Base-by-base conservation (phyloP, 257 asterid genomes). In the Przewalskia tangutica region DNA sequence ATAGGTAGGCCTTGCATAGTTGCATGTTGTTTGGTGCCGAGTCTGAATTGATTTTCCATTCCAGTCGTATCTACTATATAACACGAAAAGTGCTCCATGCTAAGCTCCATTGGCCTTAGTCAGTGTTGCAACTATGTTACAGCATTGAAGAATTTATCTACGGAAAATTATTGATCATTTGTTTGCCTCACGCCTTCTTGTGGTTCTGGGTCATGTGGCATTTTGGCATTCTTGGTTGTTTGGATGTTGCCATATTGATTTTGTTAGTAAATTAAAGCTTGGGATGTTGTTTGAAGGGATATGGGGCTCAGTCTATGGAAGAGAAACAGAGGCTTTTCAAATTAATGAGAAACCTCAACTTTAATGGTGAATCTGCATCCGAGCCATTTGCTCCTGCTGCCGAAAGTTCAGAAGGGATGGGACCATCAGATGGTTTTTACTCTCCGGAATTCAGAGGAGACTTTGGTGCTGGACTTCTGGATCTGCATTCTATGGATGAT, bases 391-490 rank as follows among this genome's bases (percentile, higher is more conserved):
- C 92, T 58, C 97, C 92, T 85, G 89, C 92, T 84, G 91, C 91
- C 63, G 97, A 95, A 87, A 89, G 90, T 86, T 85, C 93, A 9
- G 94, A 92, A 79, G 91, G 91, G 78, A 88, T 93, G 83, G 85
- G 95, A 82, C 86, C 89, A 44, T 82, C 94, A 68, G 98, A 94
- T 54, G 94, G 94, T 8, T 85, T 89, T 83, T 90, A 91, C 85
- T 92, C 98, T 82, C 97, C 98, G 3, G 99, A 96, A 82, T 91
- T 94, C 86, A 89, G 97, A 81, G 98, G 98, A 80, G 98, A 96
- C 82, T 96, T 96, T 80, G 99, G 99, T 78, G 99, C 99, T 82
- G 99, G 99, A 51, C 98, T 96, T 86, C 85, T 96, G 91, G 99
- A 96, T 87, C 89, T 96, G 81, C 98, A 96, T 89, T 89, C 99